Conservation (phyloP, 352 stramenopile species). For the Phytophthora cactorum region DNA sequence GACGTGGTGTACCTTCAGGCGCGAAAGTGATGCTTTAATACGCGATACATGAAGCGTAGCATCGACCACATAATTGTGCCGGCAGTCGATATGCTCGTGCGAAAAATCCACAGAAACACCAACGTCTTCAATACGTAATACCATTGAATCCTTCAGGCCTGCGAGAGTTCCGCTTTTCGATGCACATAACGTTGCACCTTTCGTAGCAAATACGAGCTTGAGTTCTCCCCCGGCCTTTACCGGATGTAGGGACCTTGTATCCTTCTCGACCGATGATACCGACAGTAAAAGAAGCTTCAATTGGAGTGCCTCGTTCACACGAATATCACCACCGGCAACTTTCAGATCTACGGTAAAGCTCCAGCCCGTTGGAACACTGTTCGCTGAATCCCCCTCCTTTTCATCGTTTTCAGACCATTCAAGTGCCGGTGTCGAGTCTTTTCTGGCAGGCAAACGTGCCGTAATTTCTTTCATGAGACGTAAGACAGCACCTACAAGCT, state of each 20-base stretch:
- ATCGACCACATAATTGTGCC: constrained; percentile 27
- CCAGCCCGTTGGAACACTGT: constrained; percentile 33
- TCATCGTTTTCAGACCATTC: not conserved
- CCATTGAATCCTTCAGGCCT: constrained; percentile 18
- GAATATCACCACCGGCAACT: constrained; percentile 31
- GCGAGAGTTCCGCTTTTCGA: constrained; percentile 30
- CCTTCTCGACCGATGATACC: constrained; percentile 28
- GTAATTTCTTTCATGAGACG: constrained; percentile 23
- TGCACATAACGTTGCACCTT: constrained; percentile 19
- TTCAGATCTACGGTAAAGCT: constrained; percentile 31
- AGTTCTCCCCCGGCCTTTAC: constrained; percentile 22
- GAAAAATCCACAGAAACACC: constrained; percentile 23
- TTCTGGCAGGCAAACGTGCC: constrained; percentile 8
- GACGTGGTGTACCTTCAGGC: constrained; percentile 40
- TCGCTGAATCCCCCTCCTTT: not conserved
- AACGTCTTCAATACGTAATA: constrained; percentile 30
- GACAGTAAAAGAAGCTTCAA: constrained; percentile 30
- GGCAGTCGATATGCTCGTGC: constrained; percentile 24
- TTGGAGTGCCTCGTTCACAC: constrained; percentile 38
- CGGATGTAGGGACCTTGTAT: constrained; percentile 4
- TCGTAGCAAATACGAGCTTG: constrained; percentile 23
- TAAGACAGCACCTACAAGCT: constrained; percentile 13
- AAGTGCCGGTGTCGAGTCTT: not conserved
- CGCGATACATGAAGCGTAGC: constrained; percentile 25
- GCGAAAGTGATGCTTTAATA: constrained; percentile 33